phyloP scores from a whole-genome alignment of 2,329 filamentous ascomycete species.

The Gyromitra esculenta region DNA sequence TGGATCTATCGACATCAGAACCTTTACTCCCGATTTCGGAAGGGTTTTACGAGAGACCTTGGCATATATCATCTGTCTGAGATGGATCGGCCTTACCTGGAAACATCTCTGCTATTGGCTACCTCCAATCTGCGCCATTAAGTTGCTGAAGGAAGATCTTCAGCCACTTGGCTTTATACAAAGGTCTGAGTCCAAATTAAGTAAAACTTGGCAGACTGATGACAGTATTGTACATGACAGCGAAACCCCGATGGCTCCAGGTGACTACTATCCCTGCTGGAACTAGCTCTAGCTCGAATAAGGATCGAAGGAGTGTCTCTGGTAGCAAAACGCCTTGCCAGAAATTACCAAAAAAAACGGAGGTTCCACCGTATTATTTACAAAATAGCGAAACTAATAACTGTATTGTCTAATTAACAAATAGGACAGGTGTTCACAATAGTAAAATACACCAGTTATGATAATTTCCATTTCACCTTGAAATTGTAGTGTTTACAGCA shows the following conservation, averaged over 20 bases:
- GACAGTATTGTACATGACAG: background rate
- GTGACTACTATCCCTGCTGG: background rate
- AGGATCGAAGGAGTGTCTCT: background rate
- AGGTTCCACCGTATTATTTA: background rate
- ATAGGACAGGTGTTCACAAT: background rate
- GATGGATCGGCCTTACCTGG: constrained; percentile 1
- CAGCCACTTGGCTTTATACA: background rate
- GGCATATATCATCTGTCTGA: background rate
- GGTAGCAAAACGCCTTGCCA: background rate
- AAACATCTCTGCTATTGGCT: background rate
- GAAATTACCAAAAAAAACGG: background rate
- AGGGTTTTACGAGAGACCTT: constrained; percentile 1
- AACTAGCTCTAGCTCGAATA: background rate
- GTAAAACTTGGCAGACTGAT: background rate
- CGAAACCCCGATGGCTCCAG: background rate
- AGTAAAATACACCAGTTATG: background rate
- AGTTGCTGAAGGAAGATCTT: background rate
- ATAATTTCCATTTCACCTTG: background rate
- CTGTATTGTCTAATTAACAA: background rate
- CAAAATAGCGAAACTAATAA: background rate
- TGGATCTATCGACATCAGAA: constrained; percentile 18
- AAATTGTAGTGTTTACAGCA: background rate
- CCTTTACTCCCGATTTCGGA: background rate
- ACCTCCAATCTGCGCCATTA: background rate
- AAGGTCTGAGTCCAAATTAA: background rate